phyloP scores from a whole-genome alignment of 176 grass and related monocot genomes.

The Olyra latifolia region DNA sequence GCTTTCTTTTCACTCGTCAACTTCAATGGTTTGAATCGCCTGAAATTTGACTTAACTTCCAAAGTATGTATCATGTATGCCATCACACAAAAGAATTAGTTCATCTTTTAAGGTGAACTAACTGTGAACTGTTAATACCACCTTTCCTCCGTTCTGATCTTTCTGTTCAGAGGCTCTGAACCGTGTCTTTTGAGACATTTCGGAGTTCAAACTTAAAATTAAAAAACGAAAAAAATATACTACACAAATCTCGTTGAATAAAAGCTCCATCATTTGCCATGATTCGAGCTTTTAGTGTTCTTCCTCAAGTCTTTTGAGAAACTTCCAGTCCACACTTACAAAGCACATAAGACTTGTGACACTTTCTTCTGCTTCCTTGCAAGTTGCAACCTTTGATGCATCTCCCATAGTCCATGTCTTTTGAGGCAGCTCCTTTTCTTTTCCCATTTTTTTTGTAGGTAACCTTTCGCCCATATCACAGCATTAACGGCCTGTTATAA shows the following conservation, averaged over 20 bases:
- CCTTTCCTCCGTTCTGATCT: not conserved
- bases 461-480: not conserved
- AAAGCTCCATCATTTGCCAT: constrained; percentile 10
- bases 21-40: not conserved
- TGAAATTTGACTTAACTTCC: not conserved
- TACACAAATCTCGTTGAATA: not conserved
- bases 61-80: not conserved
- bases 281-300: constrained; percentile 19
- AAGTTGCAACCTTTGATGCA: not conserved
- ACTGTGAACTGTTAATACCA: not conserved
- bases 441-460: not conserved
- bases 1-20: not conserved
- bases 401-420: not conserved
- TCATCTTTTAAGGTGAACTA: constrained; percentile 12
- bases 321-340: constrained; percentile 1
- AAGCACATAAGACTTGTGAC: not conserved
- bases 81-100: not conserved
- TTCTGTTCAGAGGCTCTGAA: not conserved
- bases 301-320: constrained; percentile 10
- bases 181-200: not conserved
- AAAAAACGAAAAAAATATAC: not conserved
- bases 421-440: not conserved
- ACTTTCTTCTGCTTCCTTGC: not conserved
- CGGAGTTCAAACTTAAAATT: not conserved
- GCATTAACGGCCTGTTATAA: too few species aligned